phyloP scores from a whole-genome alignment of 2,329 filamentous ascomycete species.

The Xylariales sp. region DNA sequence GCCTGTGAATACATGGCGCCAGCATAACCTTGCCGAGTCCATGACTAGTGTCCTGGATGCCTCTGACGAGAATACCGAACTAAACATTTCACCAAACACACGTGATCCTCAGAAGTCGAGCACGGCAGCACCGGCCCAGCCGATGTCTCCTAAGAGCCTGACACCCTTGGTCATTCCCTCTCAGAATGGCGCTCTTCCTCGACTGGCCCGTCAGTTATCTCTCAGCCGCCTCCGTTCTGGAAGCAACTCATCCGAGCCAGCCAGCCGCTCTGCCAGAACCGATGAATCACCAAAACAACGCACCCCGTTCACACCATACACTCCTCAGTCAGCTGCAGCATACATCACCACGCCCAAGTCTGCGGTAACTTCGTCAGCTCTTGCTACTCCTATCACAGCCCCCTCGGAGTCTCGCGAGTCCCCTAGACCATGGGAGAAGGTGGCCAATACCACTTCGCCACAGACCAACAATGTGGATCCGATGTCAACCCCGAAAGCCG shows the following conservation, averaged over 20 bases:
- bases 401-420: conserved; percentile 38
- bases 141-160: conserved; percentile 49
- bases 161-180: conserved; percentile 54
- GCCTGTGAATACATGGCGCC: conserved; percentile 47
- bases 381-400: conserved; percentile 48
- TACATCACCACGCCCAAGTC: conserved; percentile 40
- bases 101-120: conserved; percentile 8
- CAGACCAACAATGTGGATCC: conserved; percentile 24
- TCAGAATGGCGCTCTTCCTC: conserved; percentile 25
- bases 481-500: conserved; percentile 26
- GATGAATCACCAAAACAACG: conserved; percentile 44
- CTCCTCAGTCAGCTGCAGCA: conserved; percentile 38
- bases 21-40: conserved; percentile 36
- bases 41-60: conserved; percentile 27
- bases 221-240: conserved; percentile 42
- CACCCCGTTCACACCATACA: conserved; percentile 34
- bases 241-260: conserved; percentile 36
- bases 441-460: conserved; percentile 16
- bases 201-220: conserved; percentile 34
- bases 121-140: conserved; percentile 31
- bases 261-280: conserved; percentile 33
- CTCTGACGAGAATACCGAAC: conserved; percentile 10
- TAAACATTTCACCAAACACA: background rate
- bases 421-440: conserved; percentile 40
- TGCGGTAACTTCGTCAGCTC: conserved; percentile 34